Evolutionary conservation across 108 stramenopile species (phyloP).

Genomic region (Cyclotella cryptica): DNA sequence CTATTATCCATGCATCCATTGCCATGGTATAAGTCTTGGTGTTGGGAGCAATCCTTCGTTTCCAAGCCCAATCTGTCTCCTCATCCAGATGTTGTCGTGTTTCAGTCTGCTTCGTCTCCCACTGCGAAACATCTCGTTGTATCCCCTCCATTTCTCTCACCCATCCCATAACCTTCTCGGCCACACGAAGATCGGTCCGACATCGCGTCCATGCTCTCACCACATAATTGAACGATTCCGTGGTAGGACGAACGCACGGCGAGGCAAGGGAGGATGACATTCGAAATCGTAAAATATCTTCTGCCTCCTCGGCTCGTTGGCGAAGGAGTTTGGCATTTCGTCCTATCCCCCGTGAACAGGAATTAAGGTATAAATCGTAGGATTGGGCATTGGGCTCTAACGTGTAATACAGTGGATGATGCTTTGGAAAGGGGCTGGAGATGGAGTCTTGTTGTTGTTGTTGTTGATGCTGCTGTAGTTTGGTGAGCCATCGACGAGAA

Average conservation of each 20-base stretch:
- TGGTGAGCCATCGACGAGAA: conserved; percentile 79
- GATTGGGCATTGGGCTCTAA: conserved; percentile 62
- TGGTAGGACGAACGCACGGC: conserved; percentile 64
- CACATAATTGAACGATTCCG: conserved; percentile 79
- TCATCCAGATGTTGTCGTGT: conserved; percentile 46
- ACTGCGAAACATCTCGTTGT: conserved; percentile 31
- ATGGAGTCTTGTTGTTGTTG: conserved; percentile 6
- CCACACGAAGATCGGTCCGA: conserved; percentile 46
- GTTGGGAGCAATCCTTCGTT: conserved; percentile 57
- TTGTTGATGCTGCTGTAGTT: conserved; percentile 39
- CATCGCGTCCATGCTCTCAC: conserved; percentile 83
- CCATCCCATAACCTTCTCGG: conserved; percentile 52
- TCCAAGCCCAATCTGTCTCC: conserved; percentile 38
- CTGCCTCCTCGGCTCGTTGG: conserved; percentile 57
- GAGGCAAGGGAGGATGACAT: conserved; percentile 42
- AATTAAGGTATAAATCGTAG: conserved; percentile 76
- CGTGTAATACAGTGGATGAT: conserved; percentile 8
- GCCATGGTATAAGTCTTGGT: conserved; percentile 78
- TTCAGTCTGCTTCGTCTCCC: not conserved
- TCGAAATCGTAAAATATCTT: conserved; percentile 52
- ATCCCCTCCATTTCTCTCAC: conserved; percentile 70
- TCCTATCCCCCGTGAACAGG: conserved; percentile 69
- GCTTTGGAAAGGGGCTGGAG: not conserved
- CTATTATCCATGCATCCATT: conserved; percentile 65
- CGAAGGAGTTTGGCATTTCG: conserved; percentile 36